phyloP scores from a whole-genome alignment of 1,284 basidiomycete species.

The Moesziomyces sp. region DNA sequence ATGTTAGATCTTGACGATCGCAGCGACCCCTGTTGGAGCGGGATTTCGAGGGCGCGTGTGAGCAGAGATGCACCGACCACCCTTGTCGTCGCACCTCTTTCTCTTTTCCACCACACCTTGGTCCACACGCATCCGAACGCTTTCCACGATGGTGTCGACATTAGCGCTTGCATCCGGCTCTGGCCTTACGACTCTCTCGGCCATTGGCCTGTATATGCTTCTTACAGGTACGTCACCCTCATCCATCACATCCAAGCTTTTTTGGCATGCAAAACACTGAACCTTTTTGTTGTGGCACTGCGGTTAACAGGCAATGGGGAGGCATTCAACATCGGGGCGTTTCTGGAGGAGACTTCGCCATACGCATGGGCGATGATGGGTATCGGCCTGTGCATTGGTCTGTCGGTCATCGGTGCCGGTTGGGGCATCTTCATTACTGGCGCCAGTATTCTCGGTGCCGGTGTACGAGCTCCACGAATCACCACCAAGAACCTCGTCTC shows the following conservation, averaged over 20 bases:
- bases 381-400: constrained; percentile 90
- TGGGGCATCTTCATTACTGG: constrained; percentile 99
- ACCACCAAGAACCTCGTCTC: constrained; percentile 97
- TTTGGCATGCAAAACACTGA: too few relatives aligned
- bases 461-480: constrained; percentile 92
- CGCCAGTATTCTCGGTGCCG: constrained; percentile 91
- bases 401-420: constrained; percentile 92
- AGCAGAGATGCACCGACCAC: too few relatives aligned
- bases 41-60: too few relatives aligned
- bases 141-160: constrained; percentile 33
- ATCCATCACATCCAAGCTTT: not conserved
- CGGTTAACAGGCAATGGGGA: constrained; percentile 43
- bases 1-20: too few relatives aligned
- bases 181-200: constrained; percentile 26
- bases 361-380: constrained; percentile 92
- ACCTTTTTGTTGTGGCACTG: too few relatives aligned
- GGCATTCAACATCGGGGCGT: constrained; percentile 68
- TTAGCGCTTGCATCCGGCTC: constrained; percentile 25
- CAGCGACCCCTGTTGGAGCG: too few relatives aligned
- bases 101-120: not conserved
- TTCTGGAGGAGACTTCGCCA: constrained; percentile 92
- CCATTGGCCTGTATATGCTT: constrained; percentile 51
- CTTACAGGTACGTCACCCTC: constrained; percentile 35
- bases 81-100: not conserved
- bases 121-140: too few relatives aligned